Conservation (phyloP, 129 eudicot species). For the Rutidosis leptorrhynchoides region DNA sequence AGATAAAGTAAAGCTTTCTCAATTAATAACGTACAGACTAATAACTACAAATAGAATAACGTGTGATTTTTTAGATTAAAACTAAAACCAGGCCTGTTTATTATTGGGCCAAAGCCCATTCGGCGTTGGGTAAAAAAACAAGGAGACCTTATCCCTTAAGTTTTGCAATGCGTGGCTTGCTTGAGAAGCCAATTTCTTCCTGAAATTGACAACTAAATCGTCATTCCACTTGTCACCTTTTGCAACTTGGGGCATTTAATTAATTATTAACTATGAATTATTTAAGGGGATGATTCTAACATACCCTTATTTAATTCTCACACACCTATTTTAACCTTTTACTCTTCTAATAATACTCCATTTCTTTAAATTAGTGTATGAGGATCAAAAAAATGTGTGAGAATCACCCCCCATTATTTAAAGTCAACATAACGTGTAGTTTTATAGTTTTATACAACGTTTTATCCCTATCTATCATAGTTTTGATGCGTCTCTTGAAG, state of each 20-base stretch:
- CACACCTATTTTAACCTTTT: too few relatives aligned
- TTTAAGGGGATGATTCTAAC: too few relatives aligned
- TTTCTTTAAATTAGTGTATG: too few relatives aligned
- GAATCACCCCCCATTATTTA: too few relatives aligned
- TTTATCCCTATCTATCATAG: background rate
- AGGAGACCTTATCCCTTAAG: slow-evolving; percentile 49
- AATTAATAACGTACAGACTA: background rate
- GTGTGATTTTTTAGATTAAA: background rate
- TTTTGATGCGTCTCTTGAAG: background rate
- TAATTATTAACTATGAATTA: too few relatives aligned
- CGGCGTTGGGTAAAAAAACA: slow-evolving; percentile 1
- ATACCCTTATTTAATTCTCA: too few relatives aligned
- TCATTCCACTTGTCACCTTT: background rate
- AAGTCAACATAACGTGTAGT: background rate
- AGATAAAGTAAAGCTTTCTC: background rate
- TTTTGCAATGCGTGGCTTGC: slow-evolving; percentile 56
- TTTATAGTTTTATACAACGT: background rate
- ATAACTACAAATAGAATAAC: background rate
- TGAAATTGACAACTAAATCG: slow-evolving; percentile 27
- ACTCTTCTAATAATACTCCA: too few relatives aligned
- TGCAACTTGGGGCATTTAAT: slow-evolving; percentile 5
- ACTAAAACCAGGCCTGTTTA: background rate
- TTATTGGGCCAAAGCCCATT: background rate
- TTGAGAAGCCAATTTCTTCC: slow-evolving; percentile 35
- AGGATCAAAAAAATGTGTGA: too few relatives aligned